These are phyloP conservation scores for Solanum clarkiae DNA, from an alignment of 257 asterid genomes.

Conservation along the genomic window DNA sequence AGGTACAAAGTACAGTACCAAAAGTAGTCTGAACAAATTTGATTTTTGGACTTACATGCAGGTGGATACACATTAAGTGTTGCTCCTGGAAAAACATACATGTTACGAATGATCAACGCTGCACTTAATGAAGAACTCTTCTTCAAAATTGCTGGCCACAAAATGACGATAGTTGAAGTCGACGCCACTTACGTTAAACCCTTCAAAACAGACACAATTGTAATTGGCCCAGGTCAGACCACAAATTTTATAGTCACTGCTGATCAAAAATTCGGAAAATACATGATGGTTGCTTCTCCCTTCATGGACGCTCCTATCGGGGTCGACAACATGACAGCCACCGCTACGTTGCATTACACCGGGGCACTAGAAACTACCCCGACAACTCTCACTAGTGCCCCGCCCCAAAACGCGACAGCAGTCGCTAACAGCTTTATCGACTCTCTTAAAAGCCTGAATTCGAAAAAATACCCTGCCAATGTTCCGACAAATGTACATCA, in stretches of 20 bases:
- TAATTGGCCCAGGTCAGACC: constrained; percentile 84
- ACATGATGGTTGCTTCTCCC: constrained; percentile 67
- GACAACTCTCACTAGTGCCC: constrained; percentile 33
- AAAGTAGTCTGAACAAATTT: background rate
- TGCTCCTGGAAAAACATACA: constrained; percentile 56
- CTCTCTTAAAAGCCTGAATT: constrained; percentile 58
- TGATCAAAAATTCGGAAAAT: constrained; percentile 38
- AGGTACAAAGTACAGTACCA: too few species aligned
- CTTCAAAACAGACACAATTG: constrained; percentile 58
- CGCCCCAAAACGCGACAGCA: constrained; percentile 56
- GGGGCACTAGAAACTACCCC: constrained; percentile 39
- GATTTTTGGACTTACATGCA: background rate
- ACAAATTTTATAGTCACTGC: constrained; percentile 62
- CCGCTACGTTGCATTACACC: constrained; percentile 69
- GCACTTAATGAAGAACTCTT: constrained; percentile 92
- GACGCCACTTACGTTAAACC: constrained; percentile 90
- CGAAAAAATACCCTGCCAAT: constrained; percentile 51
- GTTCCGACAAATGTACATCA: constrained; percentile 58
- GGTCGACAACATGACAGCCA: constrained; percentile 70
- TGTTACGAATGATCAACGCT: constrained; percentile 79
- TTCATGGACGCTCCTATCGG: constrained; percentile 62
- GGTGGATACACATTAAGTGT: constrained; percentile 59
- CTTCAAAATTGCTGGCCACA: constrained; percentile 83
- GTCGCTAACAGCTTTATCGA: constrained; percentile 48
- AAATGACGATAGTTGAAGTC: constrained; percentile 73